Evolutionary conservation across 306 rosid species (phyloP).

Genomic region (Medicago truncatula): MtrunA17r5.0-ANR NC_053049.1:5767501-5768000

Average conservation of each 20-base stretch:
- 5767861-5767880: conserved; percentile 20
- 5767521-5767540: conserved; percentile 7
- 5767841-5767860: conserved; percentile 22
- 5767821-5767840: conserved; percentile 32
- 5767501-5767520: not conserved
- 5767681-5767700: too few relatives aligned
- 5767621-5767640: too few relatives aligned
- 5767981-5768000: not conserved
- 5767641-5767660: too few relatives aligned
- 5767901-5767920: conserved; percentile 22
- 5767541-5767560: conserved; percentile 24
- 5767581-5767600: not conserved
- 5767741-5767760: too few relatives aligned
- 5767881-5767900: conserved; percentile 19
- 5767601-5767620: not conserved
- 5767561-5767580: conserved; percentile 20
- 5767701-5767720: too few relatives aligned
- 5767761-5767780: too few relatives aligned
- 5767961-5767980: conserved; percentile 25
- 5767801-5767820: conserved; percentile 33
- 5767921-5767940: not conserved
- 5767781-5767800: not conserved
- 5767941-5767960: conserved; percentile 24
- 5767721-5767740: too few relatives aligned
- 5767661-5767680: too few relatives aligned